phyloP scores from a whole-genome alignment of 1,284 basidiomycete genomes.

The Cryptococcus sp. region DNA sequence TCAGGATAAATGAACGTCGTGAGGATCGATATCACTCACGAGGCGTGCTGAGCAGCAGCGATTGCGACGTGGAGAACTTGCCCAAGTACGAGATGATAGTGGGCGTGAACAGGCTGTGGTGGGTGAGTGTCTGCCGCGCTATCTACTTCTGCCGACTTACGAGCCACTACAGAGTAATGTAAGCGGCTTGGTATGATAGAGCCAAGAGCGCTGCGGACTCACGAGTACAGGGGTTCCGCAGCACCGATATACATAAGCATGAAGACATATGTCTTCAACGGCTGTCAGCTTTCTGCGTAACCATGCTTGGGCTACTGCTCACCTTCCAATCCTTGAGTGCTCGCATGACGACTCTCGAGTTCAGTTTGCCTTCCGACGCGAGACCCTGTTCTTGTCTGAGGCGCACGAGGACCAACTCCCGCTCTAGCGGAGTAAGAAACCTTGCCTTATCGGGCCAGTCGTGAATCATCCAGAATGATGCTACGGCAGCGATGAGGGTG shows the following conservation, averaged over 20 bases:
- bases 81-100: conserved; percentile 54
- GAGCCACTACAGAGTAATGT: conserved; percentile 10
- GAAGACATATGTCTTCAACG: conserved; percentile 35
- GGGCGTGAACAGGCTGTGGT: conserved; percentile 48
- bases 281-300: background rate
- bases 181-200: background rate
- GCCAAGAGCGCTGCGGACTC: conserved; percentile 43
- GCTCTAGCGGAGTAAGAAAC: conserved; percentile 47
- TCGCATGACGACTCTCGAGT: conserved; percentile 30
- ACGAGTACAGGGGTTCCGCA: conserved; percentile 52
- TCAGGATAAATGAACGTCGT: background rate
- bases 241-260: conserved; percentile 52
- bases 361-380: conserved; percentile 35
- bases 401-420: conserved; percentile 42
- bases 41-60: conserved; percentile 52
- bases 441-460: conserved; percentile 51
- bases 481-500: conserved; percentile 40
- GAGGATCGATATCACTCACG: conserved; percentile 6
- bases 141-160: background rate
- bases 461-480: conserved; percentile 46
- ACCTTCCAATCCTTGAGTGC: conserved; percentile 48
- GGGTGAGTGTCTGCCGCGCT: background rate
- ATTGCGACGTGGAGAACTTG: conserved; percentile 48
- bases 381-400: conserved; percentile 48
- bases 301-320: background rate